A percentile compares a stretch with the other conserved stretches of the same genome.
Conservation (phyloP, 2,329 filamentous ascomycete genomes). For the Fusarium sp. region DNA sequence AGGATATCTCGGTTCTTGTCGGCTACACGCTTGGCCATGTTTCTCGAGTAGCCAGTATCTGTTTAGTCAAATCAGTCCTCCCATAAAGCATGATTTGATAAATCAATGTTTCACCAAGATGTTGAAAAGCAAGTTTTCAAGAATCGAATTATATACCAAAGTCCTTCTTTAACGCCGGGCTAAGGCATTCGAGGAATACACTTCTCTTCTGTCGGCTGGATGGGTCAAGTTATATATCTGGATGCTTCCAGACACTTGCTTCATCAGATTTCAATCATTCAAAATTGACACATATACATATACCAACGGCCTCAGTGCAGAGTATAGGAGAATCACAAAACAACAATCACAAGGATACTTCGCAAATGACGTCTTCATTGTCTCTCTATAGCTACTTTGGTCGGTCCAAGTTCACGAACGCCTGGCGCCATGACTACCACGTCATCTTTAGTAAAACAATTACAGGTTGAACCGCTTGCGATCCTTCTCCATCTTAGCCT, state of each 20-base stretch:
- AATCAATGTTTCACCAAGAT: neutral
- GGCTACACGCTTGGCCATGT: neutral
- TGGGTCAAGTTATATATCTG: neutral
- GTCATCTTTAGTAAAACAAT: slow-evolving; percentile 13
- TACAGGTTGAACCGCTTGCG: slow-evolving; percentile 93
- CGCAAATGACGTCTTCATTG: neutral
- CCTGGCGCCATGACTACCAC: slow-evolving; percentile 17
- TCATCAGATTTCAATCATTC: neutral
- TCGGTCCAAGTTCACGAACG: slow-evolving; percentile 27
- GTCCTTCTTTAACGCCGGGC: neutral
- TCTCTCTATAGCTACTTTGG: slow-evolving; percentile 11
- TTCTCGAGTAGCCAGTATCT: neutral
- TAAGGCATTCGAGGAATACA: neutral
- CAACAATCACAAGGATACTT: neutral
- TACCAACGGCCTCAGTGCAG: neutral
- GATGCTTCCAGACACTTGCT: neutral
- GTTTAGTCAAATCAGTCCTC: neutral
- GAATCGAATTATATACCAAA: neutral
- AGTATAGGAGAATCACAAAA: neutral
- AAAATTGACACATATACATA: neutral
- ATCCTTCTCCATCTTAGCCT: slow-evolving; percentile 92
- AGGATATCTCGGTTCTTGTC: neutral
- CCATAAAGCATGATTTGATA: neutral
- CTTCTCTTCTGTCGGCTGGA: neutral
- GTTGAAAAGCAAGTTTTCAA: neutral